These are phyloP conservation scores for Plasmodium inui DNA, from an alignment of 169 alveolate species.

Conservation along the genomic window DNA sequence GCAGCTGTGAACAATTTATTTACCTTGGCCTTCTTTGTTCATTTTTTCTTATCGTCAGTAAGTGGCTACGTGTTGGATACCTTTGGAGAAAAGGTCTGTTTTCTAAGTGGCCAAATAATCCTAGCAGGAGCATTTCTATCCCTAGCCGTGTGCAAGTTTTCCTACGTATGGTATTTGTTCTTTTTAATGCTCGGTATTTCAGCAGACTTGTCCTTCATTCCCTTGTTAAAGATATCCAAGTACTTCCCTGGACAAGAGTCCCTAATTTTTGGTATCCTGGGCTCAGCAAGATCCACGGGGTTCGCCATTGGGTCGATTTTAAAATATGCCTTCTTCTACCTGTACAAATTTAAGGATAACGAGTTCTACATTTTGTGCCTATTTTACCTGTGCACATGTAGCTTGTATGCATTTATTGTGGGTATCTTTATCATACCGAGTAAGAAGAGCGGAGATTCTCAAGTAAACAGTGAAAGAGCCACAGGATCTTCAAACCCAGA, in stretches of 20 bases:
- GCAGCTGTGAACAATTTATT: slow-evolving; percentile 59
- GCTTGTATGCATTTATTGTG: slow-evolving; percentile 30
- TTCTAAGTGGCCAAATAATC: slow-evolving; percentile 48
- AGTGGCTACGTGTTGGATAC: slow-evolving; percentile 67
- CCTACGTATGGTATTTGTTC: slow-evolving; percentile 64
- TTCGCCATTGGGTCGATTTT: slow-evolving; percentile 49
- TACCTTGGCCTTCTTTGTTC: slow-evolving; percentile 68
- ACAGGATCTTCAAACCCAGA: slow-evolving; percentile 44
- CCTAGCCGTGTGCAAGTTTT: neutral
- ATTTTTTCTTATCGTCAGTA: slow-evolving; percentile 52
- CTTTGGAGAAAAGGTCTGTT: slow-evolving; percentile 63
- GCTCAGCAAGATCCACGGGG: slow-evolving; percentile 64
- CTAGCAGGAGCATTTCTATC: slow-evolving; percentile 33
- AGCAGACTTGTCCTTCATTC: slow-evolving; percentile 70
- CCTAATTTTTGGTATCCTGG: slow-evolving; percentile 64
- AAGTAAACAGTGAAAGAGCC: slow-evolving; percentile 14
- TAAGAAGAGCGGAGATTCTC: neutral
- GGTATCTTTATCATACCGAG: slow-evolving; percentile 58
- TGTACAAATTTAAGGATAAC: slow-evolving; percentile 7
- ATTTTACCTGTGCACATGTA: slow-evolving; percentile 20
- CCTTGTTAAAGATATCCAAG: slow-evolving; percentile 61
- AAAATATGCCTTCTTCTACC: slow-evolving; percentile 25
- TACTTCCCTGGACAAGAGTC: slow-evolving; percentile 57
- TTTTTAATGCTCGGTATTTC: slow-evolving; percentile 63
- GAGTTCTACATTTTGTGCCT: slow-evolving; percentile 60